These are phyloP conservation scores for Entomortierella parvispora DNA, from an alignment of 192 early-diverging fungal species.

Conservation along the genomic window DNA sequence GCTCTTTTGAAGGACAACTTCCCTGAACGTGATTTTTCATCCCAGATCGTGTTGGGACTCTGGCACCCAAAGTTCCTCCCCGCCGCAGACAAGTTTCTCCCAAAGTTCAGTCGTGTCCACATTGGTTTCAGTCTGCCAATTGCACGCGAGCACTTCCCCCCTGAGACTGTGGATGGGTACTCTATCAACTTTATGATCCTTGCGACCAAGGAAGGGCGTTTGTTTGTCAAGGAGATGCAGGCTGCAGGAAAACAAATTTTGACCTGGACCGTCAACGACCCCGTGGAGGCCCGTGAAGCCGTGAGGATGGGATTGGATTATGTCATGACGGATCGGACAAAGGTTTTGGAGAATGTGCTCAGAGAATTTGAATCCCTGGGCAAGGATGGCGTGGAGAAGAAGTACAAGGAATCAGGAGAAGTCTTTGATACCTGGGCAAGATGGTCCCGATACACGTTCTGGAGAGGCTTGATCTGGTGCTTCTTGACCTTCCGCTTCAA, in stretches of 20 bases:
- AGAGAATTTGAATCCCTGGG: slow-evolving; percentile 33
- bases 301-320: slow-evolving; percentile 59
- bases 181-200: slow-evolving; percentile 56
- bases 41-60: slow-evolving; percentile 61
- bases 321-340: slow-evolving; percentile 60
- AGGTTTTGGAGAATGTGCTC: slow-evolving; percentile 29
- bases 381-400: slow-evolving; percentile 24
- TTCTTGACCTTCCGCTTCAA: slow-evolving; percentile 30
- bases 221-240: slow-evolving; percentile 63
- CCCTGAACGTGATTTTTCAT: slow-evolving; percentile 52
- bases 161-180: slow-evolving; percentile 52
- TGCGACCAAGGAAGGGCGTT: slow-evolving; percentile 44
- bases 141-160: slow-evolving; percentile 54
- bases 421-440: slow-evolving; percentile 40
- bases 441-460: slow-evolving; percentile 39
- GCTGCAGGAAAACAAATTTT: slow-evolving; percentile 55
- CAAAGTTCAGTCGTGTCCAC: slow-evolving; percentile 54
- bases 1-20: slow-evolving; percentile 39
- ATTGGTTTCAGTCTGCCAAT: slow-evolving; percentile 61
- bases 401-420: slow-evolving; percentile 38
- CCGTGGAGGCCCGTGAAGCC: slow-evolving; percentile 48
- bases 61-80: slow-evolving; percentile 64
- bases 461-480: slow-evolving; percentile 34
- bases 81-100: slow-evolving; percentile 53
- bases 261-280: slow-evolving; percentile 63